Evolutionary conservation across 768 basidiomycete genomes (phyloP).

Genomic region (Gymnopilus junonius): DNA sequence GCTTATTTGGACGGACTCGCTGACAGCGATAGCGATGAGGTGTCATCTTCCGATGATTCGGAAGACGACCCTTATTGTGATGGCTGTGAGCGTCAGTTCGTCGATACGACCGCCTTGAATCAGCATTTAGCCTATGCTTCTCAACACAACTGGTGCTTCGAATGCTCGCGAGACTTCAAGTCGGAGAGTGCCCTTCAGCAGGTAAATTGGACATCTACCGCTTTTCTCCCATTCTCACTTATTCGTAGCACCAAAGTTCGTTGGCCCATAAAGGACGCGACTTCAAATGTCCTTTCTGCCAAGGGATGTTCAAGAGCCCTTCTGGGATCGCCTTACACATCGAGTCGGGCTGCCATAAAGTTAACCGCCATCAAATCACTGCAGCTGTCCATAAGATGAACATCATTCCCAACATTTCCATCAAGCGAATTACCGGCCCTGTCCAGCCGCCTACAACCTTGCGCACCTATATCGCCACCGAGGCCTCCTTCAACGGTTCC

Average conservation of each 20-base stretch:
- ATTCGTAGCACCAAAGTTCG: constrained; percentile 31
- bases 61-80: constrained; percentile 12
- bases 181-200: constrained; percentile 18
- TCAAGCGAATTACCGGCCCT: constrained; percentile 32
- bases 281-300: constrained; percentile 38
- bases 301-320: constrained; percentile 34
- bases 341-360: constrained; percentile 42
- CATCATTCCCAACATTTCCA: constrained; percentile 39
- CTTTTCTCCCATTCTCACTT: not conserved
- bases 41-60: not conserved
- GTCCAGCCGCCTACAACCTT: constrained; percentile 13
- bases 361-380: constrained; percentile 43
- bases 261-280: constrained; percentile 27
- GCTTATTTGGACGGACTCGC: not conserved
- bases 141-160: constrained; percentile 37
- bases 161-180: constrained; percentile 33
- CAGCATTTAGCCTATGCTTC: constrained; percentile 10
- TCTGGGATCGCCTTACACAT: constrained; percentile 44
- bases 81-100: constrained; percentile 8
- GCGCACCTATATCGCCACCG: constrained; percentile 33
- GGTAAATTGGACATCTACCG: not conserved
- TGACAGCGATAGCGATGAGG: not conserved
- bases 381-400: constrained; percentile 34
- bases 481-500: constrained; percentile 41
- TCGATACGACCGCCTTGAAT: constrained; percentile 8